Evolutionary conservation across 2,329 filamentous ascomycete genomes (phyloP).

Genomic region (Talaromyces sp.): DNA sequence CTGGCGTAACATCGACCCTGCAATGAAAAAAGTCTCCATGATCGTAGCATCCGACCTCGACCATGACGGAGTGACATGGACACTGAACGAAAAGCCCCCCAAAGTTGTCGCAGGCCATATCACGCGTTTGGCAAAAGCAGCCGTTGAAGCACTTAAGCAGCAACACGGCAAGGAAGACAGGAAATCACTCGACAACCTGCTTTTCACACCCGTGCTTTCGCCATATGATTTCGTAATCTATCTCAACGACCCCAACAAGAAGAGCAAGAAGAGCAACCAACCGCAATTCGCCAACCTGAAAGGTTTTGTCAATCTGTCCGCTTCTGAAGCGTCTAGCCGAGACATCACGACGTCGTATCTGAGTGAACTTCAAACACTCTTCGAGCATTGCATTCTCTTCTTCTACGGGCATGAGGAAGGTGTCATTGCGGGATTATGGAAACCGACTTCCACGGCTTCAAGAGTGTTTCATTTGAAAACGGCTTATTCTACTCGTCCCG

Average conservation of each 20-base stretch:
- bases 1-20: constrained; percentile 84
- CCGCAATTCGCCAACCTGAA: constrained; percentile 60
- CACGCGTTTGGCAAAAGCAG: constrained; percentile 75
- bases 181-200: constrained; percentile 52
- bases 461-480: constrained; percentile 37
- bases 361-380: constrained; percentile 63
- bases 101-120: constrained; percentile 82
- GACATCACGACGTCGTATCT: constrained; percentile 63
- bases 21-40: constrained; percentile 77
- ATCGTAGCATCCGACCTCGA: constrained; percentile 81
- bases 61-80: constrained; percentile 74
- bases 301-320: constrained; percentile 48
- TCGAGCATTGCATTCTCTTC: constrained; percentile 69
- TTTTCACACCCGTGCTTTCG: constrained; percentile 69
- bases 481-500: constrained; percentile 36
- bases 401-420: constrained; percentile 65
- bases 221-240: constrained; percentile 88
- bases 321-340: constrained; percentile 35
- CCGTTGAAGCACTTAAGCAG: constrained; percentile 59
- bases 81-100: constrained; percentile 63
- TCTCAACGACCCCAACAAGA: constrained; percentile 54
- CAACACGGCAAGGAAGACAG: constrained; percentile 34
- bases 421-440: constrained; percentile 64
- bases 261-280: constrained; percentile 39
- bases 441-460: constrained; percentile 44